Percentiles rank a stretch among this genome's conserved stretches.
Evolutionary conservation across 129 eudicot genomes (phyloP).

Genomic region (Pseudognaphalium luteoalbum): DNA sequence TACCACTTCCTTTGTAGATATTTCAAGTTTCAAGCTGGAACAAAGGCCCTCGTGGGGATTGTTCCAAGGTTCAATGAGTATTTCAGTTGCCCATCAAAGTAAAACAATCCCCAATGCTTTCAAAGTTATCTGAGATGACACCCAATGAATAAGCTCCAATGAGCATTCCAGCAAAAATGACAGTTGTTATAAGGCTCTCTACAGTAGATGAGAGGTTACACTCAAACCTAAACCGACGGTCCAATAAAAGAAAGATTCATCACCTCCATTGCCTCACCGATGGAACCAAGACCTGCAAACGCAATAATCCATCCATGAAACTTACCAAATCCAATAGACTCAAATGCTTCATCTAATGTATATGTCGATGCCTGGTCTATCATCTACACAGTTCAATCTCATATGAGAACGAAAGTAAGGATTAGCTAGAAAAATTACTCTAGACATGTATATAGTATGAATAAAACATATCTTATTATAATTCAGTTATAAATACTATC

Average conservation of each 20-base stretch:
- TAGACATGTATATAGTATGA: background rate
- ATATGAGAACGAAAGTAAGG: slow-evolving; percentile 12
- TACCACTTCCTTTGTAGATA: too few relatives aligned
- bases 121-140: slow-evolving; percentile 61
- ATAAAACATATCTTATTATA: background rate
- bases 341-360: slow-evolving; percentile 76
- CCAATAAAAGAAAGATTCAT: slow-evolving; percentile 80
- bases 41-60: too few relatives aligned
- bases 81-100: too few relatives aligned
- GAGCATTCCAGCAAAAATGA: slow-evolving; percentile 77
- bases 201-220: slow-evolving; percentile 68
- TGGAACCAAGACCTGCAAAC: slow-evolving; percentile 74
- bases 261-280: slow-evolving; percentile 82
- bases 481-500: background rate
- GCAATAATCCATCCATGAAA: slow-evolving; percentile 56
- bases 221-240: slow-evolving; percentile 52
- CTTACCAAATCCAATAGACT: slow-evolving; percentile 72
- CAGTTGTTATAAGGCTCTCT: slow-evolving; percentile 68
- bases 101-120: slow-evolving; percentile 4
- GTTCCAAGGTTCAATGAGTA: too few relatives aligned
- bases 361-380: slow-evolving; percentile 36
- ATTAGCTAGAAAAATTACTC: slow-evolving; percentile 3
- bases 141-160: slow-evolving; percentile 80
- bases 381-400: slow-evolving; percentile 36
- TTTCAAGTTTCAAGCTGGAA: too few relatives aligned